phyloP scores from a whole-genome alignment of 2,329 filamentous ascomycete species.

The Xylariaceae sp. region DNA sequence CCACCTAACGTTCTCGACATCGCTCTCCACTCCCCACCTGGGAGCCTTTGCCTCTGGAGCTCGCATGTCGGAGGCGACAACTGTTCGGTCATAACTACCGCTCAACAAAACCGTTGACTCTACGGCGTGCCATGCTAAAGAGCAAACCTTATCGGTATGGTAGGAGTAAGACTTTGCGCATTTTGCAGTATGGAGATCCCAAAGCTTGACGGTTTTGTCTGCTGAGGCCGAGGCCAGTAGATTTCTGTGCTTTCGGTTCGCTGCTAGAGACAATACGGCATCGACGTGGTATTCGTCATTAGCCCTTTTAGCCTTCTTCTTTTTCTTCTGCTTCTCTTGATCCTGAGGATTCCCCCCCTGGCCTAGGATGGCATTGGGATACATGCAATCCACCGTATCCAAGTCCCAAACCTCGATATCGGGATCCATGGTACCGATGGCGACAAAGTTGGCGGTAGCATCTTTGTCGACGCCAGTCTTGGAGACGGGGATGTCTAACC shows the following conservation, averaged over 20 bases:
- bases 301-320: constrained; percentile 83
- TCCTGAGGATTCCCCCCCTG: constrained; percentile 58
- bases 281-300: constrained; percentile 95
- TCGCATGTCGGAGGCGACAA: constrained; percentile 95
- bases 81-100: constrained; percentile 91
- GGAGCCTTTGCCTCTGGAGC: constrained; percentile 79
- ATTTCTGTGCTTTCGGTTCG: constrained; percentile 91
- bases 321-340: constrained; percentile 71
- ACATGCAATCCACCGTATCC: constrained; percentile 95
- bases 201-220: constrained; percentile 95
- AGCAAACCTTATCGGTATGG: constrained; percentile 97
- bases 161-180: constrained; percentile 95
- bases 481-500: constrained; percentile 88
- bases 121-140: constrained; percentile 85
- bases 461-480: constrained; percentile 62
- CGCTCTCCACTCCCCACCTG: constrained; percentile 90
- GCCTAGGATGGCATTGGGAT: constrained; percentile 92
- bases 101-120: constrained; percentile 87
- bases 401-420: constrained; percentile 99
- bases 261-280: constrained; percentile 84
- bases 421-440: constrained; percentile 94
- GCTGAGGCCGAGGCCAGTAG: constrained; percentile 92
- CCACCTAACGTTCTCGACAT: constrained; percentile 91
- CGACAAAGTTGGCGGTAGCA: constrained; percentile 82
- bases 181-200: constrained; percentile 89